These are phyloP conservation scores for Epichloe sp. DNA, from an alignment of 2,329 filamentous ascomycete genomes.

Conservation along the genomic window DNA sequence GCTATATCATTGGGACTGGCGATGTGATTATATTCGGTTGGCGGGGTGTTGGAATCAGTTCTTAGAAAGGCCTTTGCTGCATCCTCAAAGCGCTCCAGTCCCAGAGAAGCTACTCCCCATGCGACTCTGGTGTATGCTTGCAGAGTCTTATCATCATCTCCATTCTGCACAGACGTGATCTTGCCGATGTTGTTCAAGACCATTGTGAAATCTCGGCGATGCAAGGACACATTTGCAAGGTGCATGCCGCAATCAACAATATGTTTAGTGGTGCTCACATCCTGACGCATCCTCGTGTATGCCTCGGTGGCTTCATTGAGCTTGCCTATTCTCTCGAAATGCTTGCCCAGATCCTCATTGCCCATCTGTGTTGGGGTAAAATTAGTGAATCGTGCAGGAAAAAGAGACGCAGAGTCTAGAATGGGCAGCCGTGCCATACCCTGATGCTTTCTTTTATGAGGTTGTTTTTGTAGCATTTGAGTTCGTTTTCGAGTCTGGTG, in stretches of 20 bases:
- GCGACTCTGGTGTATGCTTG: constrained; percentile 39
- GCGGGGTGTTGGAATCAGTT: constrained; percentile 38
- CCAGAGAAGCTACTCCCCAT: constrained; percentile 37
- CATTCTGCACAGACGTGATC: constrained; percentile 37
- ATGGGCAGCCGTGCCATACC: constrained; percentile 30
- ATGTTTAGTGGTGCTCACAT: constrained; percentile 72
- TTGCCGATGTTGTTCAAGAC: constrained; percentile 51
- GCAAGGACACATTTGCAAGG: constrained; percentile 60
- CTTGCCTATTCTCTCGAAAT: constrained; percentile 69
- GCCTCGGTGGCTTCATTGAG: constrained; percentile 60
- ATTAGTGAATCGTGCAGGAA: neutral
- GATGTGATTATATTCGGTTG: constrained; percentile 52
- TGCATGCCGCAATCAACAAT: constrained; percentile 72
- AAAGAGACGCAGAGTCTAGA: neutral
- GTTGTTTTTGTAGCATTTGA: constrained; percentile 93
- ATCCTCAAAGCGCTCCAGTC: constrained; percentile 35
- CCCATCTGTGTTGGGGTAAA: constrained; percentile 53
- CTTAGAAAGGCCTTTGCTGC: constrained; percentile 62
- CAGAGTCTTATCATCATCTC: constrained; percentile 31
- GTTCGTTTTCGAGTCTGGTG: constrained; percentile 64
- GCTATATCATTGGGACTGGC: constrained; percentile 79
- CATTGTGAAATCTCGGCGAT: constrained; percentile 64
- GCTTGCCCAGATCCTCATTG: constrained; percentile 79
- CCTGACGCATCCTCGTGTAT: constrained; percentile 79
- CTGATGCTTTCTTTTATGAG: constrained; percentile 93